Base-by-base conservation (phyloP, 257 asterid genomes). In the Mentha longifolia region DNA sequence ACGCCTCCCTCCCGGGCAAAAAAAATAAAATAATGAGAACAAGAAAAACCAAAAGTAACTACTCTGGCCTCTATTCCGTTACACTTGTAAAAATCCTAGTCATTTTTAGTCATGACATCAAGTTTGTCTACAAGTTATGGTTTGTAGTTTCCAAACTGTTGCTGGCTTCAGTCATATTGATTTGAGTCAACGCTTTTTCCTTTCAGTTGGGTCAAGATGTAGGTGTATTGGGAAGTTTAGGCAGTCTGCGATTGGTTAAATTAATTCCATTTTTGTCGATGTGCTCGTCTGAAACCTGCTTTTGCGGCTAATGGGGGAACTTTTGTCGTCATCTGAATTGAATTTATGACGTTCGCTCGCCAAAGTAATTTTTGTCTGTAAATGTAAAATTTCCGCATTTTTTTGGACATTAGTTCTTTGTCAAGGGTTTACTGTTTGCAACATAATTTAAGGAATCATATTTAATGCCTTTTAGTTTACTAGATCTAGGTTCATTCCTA, bases 291-390 rank as follows among this genome's bases (percentile, higher is more conserved):
- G 37, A 39, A 22, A 54, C 19, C 9, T 41, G 50, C 50, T 46
- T 63, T 64, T 56, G 43, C 65, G 59, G 70, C 54, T 62, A 64
- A 10, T 57, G 67, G 41, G 30, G 43, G 30, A 9, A 49, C 19
- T 63, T 65, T 77, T 80, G 73, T 74, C 78, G 71, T 65, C 61
- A 70, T 80, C 79, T 11, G 8, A 43, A 33, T 45, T 19, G 30
- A 65, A 17, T 8, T 50, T n/a, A n/a, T n/a, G n/a, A n/a, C n/a
- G n/a, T n/a, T 54, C 50, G 25, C 59, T 60, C 45, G 20, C 58
- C 39, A 35, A 35, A 55, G 20, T 42, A 31, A 31, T 16, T 11
- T 70, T 68, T 74, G 67, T 74, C 60, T n/a, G 54, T 65, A 46
- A 68, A 16, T n/a, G 60, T 9, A 28, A 65, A 52, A 37, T 33